Evolutionary conservation across 768 basidiomycete genomes (phyloP).

Genomic region (Paxillus rubicundulus): DNA sequence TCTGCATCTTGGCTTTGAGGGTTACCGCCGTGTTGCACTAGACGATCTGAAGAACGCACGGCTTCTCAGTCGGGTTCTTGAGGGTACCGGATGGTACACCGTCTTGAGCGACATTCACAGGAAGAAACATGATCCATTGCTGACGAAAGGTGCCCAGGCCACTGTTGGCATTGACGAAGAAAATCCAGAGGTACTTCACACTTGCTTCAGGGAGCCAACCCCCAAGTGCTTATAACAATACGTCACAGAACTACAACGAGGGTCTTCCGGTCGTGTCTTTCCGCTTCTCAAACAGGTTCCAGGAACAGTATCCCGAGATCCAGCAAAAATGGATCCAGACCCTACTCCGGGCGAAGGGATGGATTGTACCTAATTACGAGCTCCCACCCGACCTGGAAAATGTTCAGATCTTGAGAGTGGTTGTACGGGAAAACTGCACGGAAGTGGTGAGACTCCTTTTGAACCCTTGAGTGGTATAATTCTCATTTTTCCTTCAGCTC

Average conservation of each 20-base stretch:
- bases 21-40: constrained; percentile 46
- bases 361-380: constrained; percentile 63
- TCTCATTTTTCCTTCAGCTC: constrained; percentile 39
- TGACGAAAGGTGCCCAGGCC: constrained; percentile 30
- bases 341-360: constrained; percentile 45
- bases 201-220: constrained; percentile 24
- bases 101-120: constrained; percentile 58
- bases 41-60: constrained; percentile 58
- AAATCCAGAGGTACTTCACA: constrained; percentile 50
- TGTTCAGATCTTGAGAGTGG: constrained; percentile 60
- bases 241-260: constrained; percentile 41
- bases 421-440: constrained; percentile 54
- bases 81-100: constrained; percentile 49
- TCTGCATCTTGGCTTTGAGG: constrained; percentile 57
- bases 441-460: constrained; percentile 41
- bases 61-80: constrained; percentile 62
- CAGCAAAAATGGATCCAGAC: constrained; percentile 59
- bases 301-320: constrained; percentile 49
- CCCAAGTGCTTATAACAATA: background rate
- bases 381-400: constrained; percentile 51
- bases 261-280: constrained; percentile 55
- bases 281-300: constrained; percentile 54
- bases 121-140: constrained; percentile 22
- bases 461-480: constrained; percentile 23
- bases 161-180: constrained; percentile 44